phyloP scores from a whole-genome alignment of 306 rosid genomes.

The Castanea mollissima region DNA sequence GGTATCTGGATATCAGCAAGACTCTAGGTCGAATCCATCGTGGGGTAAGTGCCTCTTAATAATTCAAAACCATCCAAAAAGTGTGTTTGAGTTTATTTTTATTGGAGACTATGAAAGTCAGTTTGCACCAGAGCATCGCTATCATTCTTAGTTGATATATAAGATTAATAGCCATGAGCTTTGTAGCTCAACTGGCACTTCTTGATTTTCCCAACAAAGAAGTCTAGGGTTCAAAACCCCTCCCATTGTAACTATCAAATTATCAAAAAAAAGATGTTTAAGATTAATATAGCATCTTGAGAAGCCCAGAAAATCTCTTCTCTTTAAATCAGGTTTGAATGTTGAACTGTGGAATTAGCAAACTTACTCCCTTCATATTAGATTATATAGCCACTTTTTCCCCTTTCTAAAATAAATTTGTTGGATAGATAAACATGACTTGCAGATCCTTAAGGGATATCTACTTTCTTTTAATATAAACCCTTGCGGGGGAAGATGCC shows the following conservation, averaged over 20 bases:
- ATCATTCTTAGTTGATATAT: too few species aligned
- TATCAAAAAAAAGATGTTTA: too few species aligned
- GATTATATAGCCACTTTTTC: neutral
- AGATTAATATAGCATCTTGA: slow-evolving; percentile 1
- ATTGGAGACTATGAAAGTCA: slow-evolving; percentile 7
- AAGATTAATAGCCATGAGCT: too few species aligned
- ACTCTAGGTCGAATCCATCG: slow-evolving; percentile 78
- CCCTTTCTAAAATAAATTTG: too few species aligned
- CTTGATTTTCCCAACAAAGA: too few species aligned
- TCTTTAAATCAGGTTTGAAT: neutral
- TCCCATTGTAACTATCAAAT: too few species aligned
- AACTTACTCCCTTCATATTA: neutral
- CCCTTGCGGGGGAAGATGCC: neutral
- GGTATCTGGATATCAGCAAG: slow-evolving; percentile 80
- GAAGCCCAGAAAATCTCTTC: neutral
- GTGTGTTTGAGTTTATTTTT: neutral
- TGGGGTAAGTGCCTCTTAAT: slow-evolving; percentile 62
- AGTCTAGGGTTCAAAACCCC: too few species aligned
- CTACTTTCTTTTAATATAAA: neutral
- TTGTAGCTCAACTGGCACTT: too few species aligned
- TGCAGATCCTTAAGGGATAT: neutral
- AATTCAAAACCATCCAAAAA: slow-evolving; percentile 26
- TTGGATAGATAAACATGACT: neutral
- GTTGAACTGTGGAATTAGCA: neutral
- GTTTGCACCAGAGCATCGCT: slow-evolving; percentile 7